Base-by-base conservation (phyloP, 2,329 filamentous ascomycete species). In the Alternaria metachromatica region DNA sequence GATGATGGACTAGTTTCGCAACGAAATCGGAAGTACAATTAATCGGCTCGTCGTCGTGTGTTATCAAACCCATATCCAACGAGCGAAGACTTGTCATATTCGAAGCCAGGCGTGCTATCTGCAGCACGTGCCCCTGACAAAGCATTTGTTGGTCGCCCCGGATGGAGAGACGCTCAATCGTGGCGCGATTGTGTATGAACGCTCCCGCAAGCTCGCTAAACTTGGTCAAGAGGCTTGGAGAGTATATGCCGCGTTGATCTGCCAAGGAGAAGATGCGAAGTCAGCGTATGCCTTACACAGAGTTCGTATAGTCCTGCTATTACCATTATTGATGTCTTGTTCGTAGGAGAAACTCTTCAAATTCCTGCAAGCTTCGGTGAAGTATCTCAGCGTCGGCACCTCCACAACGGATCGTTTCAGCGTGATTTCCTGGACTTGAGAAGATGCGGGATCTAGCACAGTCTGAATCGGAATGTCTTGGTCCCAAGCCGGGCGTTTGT, bases 361-460 rank as follows among this genome's bases (percentile, higher is more conserved):
- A 12, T 53, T n/a, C 41, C 15, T 53, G 20, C 60, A 62, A 13
- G 60, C 54, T 15, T 37, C 21, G 20, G 60, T 62, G 46, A 62
- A 62, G 26, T 53, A 46, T 3, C 13, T 23, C 28, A 62, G 37
- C 10, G 46, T 62, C 15, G 23, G 18, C 13, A 50, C 46, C 12
- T 58, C 46, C 26, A 62, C 55, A 21, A 26, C 50, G 8, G 60
- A 57, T 21, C 55, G 60, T n/a, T 62, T 62, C n/a, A 62, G 55
- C 12, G 41, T 48, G 37, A 62, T 58, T 8, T 46, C 37, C 13
- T 62, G 46, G 20, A 58, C 33, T 11, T 20, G 25, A 13, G 60
- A 62, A 2, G 56, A 43, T 12, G 20, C 46, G 12, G 37, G 46
- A 11, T 58, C 37, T 30, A 62, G 33, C 10, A 62, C 54, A 3